Percentiles rank a stretch among this genome's conserved stretches.
Evolutionary conservation across 176 grass and related monocot genomes (phyloP).

Genomic region (Musa schizocarpa): DNA sequence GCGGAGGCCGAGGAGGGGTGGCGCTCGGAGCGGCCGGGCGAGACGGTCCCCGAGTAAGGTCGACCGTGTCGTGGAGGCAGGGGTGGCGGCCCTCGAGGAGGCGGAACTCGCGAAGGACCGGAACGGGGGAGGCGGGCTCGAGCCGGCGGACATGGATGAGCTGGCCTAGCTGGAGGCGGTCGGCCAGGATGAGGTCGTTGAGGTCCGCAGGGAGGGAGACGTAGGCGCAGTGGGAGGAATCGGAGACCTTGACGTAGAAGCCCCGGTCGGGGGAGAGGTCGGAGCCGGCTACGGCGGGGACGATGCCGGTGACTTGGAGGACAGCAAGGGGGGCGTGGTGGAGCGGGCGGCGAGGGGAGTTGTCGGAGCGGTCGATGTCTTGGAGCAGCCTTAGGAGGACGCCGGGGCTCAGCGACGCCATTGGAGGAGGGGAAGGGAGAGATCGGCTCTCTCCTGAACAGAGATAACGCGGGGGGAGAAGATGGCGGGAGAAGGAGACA

Average conservation of each 20-base stretch:
- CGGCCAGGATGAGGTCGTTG: conserved; percentile 65
- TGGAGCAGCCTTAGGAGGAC: conserved; percentile 63
- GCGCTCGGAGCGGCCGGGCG: conserved; percentile 2
- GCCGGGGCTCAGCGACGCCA: conserved; percentile 54
- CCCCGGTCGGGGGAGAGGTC: conserved; percentile 67
- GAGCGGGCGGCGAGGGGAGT: neutral
- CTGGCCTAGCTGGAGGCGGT: conserved; percentile 80
- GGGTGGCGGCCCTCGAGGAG: conserved; percentile 44
- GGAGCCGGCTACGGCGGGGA: conserved; percentile 21
- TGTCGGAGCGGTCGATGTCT: conserved; percentile 33
- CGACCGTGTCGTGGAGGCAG: conserved; percentile 40
- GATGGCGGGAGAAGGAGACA: neutral
- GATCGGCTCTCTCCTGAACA: too few species aligned
- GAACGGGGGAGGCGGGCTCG: conserved; percentile 44
- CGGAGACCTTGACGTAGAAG: conserved; percentile 86
- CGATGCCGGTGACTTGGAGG: conserved; percentile 20
- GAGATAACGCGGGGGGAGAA: neutral
- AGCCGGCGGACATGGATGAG: conserved; percentile 59
- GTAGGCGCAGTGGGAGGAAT: conserved; percentile 63
- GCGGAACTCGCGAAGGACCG: conserved; percentile 54
- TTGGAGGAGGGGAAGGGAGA: conserved; percentile 22
- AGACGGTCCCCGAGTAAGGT: conserved; percentile 25
- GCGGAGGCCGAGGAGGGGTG: conserved; percentile 20
- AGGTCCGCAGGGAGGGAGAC: conserved; percentile 70
- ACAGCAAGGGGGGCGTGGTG: neutral